These are phyloP conservation scores for Beauveria bassiana DNA, from an alignment of 2,329 filamentous ascomycete genomes.

Conservation along the genomic window DNA sequence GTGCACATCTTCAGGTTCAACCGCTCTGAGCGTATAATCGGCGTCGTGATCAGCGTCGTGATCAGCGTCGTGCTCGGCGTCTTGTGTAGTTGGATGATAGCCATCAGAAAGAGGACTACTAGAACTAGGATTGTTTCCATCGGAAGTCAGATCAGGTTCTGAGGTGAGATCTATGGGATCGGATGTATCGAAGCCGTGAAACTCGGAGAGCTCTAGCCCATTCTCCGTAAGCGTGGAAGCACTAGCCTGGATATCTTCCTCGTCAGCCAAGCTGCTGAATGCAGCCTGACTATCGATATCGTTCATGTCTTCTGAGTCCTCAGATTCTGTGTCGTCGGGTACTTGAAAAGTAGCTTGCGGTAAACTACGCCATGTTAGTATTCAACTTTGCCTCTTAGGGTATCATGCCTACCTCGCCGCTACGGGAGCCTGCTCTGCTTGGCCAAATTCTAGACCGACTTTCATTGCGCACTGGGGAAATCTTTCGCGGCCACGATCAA, in stretches of 20 bases:
- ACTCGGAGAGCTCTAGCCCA: background rate
- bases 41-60: background rate
- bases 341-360: constrained; percentile 30
- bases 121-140: background rate
- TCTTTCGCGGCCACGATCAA: constrained; percentile 25
- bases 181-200: background rate
- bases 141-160: background rate
- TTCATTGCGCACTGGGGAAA: constrained; percentile 33
- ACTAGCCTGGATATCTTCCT: background rate
- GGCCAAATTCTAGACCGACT: constrained; percentile 24
- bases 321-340: constrained; percentile 32
- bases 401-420: background rate
- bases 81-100: background rate
- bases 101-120: background rate
- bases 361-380: constrained; percentile 16
- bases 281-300: background rate
- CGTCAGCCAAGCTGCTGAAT: constrained; percentile 20
- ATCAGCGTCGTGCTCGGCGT: background rate
- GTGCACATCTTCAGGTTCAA: background rate
- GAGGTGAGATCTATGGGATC: constrained; percentile 10
- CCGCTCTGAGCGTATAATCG: background rate
- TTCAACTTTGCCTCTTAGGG: background rate
- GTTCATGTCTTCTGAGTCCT: background rate
- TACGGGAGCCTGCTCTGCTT: constrained; percentile 15
- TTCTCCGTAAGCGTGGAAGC: background rate